Conservation (phyloP, 768 basidiomycete species). For the Pleurotus ostreatus region DNA sequence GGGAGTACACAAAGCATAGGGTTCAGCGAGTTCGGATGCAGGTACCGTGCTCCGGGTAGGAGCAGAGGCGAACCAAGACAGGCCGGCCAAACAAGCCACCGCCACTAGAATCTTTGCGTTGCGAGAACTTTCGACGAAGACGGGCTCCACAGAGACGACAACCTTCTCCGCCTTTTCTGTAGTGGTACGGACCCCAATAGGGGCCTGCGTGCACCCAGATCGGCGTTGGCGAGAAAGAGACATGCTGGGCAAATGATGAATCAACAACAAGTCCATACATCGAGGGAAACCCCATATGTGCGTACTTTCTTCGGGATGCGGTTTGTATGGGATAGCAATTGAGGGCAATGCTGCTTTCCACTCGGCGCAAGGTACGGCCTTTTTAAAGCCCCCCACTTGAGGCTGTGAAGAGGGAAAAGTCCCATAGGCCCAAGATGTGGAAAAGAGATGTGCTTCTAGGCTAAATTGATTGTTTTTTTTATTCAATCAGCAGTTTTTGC, state of each 20-base stretch:
- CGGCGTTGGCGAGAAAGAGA: neutral
- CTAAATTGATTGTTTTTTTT: too few species aligned
- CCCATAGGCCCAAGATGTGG: too few species aligned
- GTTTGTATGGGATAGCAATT: neutral
- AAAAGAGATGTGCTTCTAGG: too few species aligned
- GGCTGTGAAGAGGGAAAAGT: too few species aligned
- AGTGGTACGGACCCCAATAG: neutral
- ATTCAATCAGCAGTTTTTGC: too few species aligned
- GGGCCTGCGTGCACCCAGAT: neutral
- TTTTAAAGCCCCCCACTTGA: neutral
- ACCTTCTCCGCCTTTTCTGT: neutral
- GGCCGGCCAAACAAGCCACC: slow-evolving; percentile 9
- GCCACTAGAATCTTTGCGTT: neutral
- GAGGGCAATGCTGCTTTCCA: neutral
- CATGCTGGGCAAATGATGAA: neutral
- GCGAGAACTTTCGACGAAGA: neutral
- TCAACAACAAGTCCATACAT: too few species aligned
- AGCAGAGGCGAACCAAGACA: slow-evolving; percentile 11
- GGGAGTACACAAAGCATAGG: slow-evolving; percentile 63
- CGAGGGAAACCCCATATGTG: too few species aligned
- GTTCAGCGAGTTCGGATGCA: neutral
- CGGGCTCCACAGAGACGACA: neutral
- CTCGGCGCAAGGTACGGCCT: neutral
- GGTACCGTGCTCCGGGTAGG: neutral
- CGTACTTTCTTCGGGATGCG: too few species aligned